phyloP scores from a whole-genome alignment of 345 rosid genomes.

The Hirschfeldia incana region DNA sequence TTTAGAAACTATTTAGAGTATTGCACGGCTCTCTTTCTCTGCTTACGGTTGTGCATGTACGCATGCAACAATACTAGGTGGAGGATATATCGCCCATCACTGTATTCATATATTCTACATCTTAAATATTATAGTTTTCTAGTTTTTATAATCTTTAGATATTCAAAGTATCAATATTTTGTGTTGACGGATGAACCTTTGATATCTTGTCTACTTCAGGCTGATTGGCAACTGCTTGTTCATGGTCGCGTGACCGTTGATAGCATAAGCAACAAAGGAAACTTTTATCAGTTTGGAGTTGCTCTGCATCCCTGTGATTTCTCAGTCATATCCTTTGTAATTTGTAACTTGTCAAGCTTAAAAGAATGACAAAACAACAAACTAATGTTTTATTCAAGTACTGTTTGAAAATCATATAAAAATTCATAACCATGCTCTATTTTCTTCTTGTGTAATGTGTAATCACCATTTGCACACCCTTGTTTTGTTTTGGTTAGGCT shows the following conservation, averaged over 20 bases:
- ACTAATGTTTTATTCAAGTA: neutral
- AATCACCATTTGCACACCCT: neutral
- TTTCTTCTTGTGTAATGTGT: neutral
- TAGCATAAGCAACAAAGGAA: neutral
- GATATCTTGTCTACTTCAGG: neutral
- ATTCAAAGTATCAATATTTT: neutral
- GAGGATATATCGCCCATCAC: neutral
- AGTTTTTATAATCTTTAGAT: neutral
- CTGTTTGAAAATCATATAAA: neutral
- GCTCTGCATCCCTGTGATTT: neutral
- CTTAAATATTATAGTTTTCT: neutral
- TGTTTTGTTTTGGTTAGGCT: neutral
- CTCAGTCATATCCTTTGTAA: neutral
- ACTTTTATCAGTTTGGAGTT: neutral
- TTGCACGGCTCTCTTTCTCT: neutral
- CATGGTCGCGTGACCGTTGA: neutral
- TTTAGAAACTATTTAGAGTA: neutral
- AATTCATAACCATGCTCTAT: neutral
- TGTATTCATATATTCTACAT: neutral
- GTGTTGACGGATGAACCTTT: neutral
- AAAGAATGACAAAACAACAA: neutral
- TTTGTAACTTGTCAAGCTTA: neutral
- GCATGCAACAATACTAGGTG: neutral
- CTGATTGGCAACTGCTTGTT: neutral
- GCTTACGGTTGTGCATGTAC: neutral